phyloP scores from a whole-genome alignment of 2,329 filamentous ascomycete species.

The Myotisia sp. region DNA sequence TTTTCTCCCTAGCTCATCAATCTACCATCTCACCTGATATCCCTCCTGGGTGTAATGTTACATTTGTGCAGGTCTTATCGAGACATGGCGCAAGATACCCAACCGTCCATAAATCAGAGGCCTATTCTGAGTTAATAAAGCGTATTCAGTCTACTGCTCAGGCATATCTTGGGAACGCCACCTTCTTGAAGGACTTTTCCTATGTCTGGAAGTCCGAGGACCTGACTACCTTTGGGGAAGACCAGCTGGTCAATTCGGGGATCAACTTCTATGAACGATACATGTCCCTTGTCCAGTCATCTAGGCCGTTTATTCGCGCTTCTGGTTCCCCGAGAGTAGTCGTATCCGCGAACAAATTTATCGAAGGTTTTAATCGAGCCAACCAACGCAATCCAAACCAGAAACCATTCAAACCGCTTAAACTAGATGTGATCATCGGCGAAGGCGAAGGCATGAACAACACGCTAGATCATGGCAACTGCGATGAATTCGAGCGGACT shows the following conservation, averaged over 20 bases:
- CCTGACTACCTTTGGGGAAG: constrained; percentile 53
- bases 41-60: constrained; percentile 56
- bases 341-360: constrained; percentile 61
- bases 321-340: constrained; percentile 58
- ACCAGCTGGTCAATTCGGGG: constrained; percentile 61
- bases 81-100: constrained; percentile 77
- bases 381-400: constrained; percentile 31
- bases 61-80: constrained; percentile 67
- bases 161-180: constrained; percentile 47
- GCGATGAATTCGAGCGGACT: constrained; percentile 54
- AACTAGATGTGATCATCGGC: constrained; percentile 50
- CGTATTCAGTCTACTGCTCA: constrained; percentile 48
- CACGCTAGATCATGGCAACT: constrained; percentile 61
- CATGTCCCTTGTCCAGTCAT: constrained; percentile 40
- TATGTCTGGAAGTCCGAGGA: constrained; percentile 59
- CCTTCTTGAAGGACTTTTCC: constrained; percentile 56
- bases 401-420: constrained; percentile 36
- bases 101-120: constrained; percentile 49
- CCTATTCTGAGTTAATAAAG: constrained; percentile 50
- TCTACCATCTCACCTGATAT: constrained; percentile 48
- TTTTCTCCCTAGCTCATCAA: constrained; percentile 50
- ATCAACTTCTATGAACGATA: constrained; percentile 64
- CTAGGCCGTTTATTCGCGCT: constrained; percentile 56
- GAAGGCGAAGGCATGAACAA: constrained; percentile 60
- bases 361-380: constrained; percentile 53